These are phyloP conservation scores for Ricinus communis DNA, from an alignment of 345 rosid species.

Conservation along the genomic window DNA sequence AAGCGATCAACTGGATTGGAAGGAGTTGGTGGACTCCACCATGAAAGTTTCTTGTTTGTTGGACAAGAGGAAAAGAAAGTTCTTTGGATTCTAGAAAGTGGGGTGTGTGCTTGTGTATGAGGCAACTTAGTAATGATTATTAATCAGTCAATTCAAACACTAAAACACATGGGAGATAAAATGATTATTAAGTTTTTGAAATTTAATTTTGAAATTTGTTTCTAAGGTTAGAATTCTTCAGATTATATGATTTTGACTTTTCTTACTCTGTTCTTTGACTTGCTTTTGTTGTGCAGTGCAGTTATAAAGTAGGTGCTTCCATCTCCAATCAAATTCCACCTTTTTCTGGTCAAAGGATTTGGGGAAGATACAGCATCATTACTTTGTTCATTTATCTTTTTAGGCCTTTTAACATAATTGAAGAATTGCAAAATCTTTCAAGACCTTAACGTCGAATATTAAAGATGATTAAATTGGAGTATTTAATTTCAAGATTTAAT, in stretches of 20 bases:
- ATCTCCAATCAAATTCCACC: slow-evolving; percentile 5
- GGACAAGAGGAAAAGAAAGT: background rate
- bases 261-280: slow-evolving; percentile 4
- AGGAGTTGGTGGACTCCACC: slow-evolving; percentile 12
- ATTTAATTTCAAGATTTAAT: no score
- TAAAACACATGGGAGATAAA: background rate
- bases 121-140: background rate
- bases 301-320: background rate
- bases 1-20: background rate
- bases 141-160: background rate
- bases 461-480: no score
- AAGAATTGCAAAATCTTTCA: no score
- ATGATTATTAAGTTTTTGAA: background rate
- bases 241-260: background rate
- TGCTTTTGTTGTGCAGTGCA: background rate
- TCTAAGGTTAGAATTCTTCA: no score
- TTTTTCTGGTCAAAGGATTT: slow-evolving; percentile 9
- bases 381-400: no score
- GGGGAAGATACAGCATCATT: background rate
- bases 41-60: slow-evolving; percentile 8
- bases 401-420: no score
- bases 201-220: background rate
- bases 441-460: no score
- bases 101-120: background rate
- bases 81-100: background rate